Evolutionary conservation across 2,329 filamentous ascomycete species (phyloP).

Genomic region (Microdochium bolleyi): DNA sequence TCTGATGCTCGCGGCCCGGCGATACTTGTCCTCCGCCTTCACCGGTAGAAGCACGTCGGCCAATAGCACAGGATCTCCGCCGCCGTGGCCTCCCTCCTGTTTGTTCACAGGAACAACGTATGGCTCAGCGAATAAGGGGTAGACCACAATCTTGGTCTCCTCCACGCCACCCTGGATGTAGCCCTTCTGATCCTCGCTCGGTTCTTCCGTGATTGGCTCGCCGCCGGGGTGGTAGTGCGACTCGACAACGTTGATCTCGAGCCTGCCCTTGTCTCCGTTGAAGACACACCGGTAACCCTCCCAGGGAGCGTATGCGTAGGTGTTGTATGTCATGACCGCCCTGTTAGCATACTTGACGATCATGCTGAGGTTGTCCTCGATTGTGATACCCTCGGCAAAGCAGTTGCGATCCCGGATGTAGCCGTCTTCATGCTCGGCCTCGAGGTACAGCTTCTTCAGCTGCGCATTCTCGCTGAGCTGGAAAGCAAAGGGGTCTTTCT

Average conservation of each 20-base stretch:
- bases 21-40: slow-evolving; percentile 23
- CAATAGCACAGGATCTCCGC: slow-evolving; percentile 35
- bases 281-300: slow-evolving; percentile 32
- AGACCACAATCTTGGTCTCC: slow-evolving; percentile 25
- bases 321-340: slow-evolving; percentile 34
- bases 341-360: slow-evolving; percentile 33
- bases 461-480: slow-evolving; percentile 30
- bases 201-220: slow-evolving; percentile 22
- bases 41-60: slow-evolving; percentile 33
- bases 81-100: slow-evolving; percentile 33
- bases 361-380: slow-evolving; percentile 39
- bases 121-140: slow-evolving; percentile 33
- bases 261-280: slow-evolving; percentile 32
- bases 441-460: slow-evolving; percentile 33
- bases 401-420: slow-evolving; percentile 39
- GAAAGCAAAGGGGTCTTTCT: slow-evolving; percentile 36
- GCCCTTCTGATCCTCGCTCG: slow-evolving; percentile 8
- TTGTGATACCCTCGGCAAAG: slow-evolving; percentile 39
- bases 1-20: slow-evolving; percentile 31
- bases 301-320: slow-evolving; percentile 37
- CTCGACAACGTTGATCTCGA: slow-evolving; percentile 40
- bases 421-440: slow-evolving; percentile 39
- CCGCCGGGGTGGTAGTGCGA: slow-evolving; percentile 34
- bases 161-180: slow-evolving; percentile 28
- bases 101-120: slow-evolving; percentile 29